A percentile compares a stretch with the other conserved stretches of the same genome.
These are phyloP conservation scores for Rhododendron kiyosumense DNA, from an alignment of 148 eudicot genomes.

Conservation along the genomic window DNA sequence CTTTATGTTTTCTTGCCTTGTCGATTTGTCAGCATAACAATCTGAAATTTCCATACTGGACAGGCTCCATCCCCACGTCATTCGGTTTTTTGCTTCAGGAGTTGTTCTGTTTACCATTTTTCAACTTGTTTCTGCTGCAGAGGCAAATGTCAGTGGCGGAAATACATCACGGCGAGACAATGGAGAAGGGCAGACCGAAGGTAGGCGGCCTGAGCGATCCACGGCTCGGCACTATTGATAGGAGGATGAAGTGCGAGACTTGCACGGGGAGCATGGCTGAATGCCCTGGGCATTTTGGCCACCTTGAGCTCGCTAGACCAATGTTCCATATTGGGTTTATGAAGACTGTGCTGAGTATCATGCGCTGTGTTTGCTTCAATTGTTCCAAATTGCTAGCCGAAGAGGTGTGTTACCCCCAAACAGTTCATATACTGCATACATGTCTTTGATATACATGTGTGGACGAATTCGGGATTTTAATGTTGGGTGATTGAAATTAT, in stretches of 20 bases:
- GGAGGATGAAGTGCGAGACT: conserved; percentile 92
- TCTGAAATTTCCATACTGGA: background rate
- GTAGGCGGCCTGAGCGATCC: conserved; percentile 78
- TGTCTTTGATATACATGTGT: background rate
- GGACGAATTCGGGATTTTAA: background rate
- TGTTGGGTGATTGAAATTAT: background rate
- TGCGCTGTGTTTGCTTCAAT: conserved; percentile 93
- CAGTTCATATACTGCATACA: background rate
- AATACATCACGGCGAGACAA: conserved; percentile 84
- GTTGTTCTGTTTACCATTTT: background rate
- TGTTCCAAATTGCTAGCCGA: conserved; percentile 88
- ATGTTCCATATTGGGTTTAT: conserved; percentile 92
- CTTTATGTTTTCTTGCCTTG: background rate
- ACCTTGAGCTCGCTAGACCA: conserved; percentile 95
- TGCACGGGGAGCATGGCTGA: conserved; percentile 95
- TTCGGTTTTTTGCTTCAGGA: background rate
- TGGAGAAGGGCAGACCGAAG: conserved; percentile 90
- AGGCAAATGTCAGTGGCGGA: conserved; percentile 99
- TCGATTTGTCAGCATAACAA: background rate
- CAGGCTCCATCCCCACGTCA: background rate
- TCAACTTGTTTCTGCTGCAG: conserved; percentile 36
- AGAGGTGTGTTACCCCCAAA: conserved; percentile 46
- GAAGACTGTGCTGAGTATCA: conserved; percentile 77
- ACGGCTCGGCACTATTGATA: conserved; percentile 84
- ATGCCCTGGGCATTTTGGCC: conserved; percentile 98